Base-by-base conservation (phyloP, 2,329 filamentous ascomycete genomes). In the Monilinia fructicola region DNA sequence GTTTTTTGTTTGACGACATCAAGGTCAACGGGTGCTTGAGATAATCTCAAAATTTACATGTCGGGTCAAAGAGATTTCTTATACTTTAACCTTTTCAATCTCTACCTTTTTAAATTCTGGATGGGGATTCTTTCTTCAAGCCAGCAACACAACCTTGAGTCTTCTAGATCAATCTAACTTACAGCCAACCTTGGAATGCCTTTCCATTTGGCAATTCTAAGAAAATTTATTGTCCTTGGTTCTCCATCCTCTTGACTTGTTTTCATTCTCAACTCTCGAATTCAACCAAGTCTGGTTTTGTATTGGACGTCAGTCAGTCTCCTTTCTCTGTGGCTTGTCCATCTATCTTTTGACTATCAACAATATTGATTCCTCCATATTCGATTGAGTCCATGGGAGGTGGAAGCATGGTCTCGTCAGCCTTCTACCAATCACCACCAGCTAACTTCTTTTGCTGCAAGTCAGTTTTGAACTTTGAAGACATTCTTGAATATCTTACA, bases 221-320 rank as follows among this genome's bases (percentile, higher is more conserved):
- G 26, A 40, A 38, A 63, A 46, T 12, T 54, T 14, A 28, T 46
- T 31, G 21, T 28, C 16, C 38, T 60, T 35, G 21, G 26, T 11
- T 52, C 38, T 60, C 14, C 26, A 35, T 60, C 16, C 58, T 60
- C 23, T 31, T 50, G 28, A 48, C 21, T n/a, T 64, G 38, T 42
- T 40, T 40, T 50, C 23, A 38, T 56, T 10, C 16, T 64, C 23
- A 52, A 46, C 42, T 50, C 10, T 16, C 42, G 48, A 2, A 21
- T 55, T 14, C 50, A 55, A 55, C 58, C 62, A 23, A 46, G 35
- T 55, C 26, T 64, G 38, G 38, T 58, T 64, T 23, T 55, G 62
- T 53, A 40, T 64, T 21, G 9, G 26, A 35, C 23, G 56, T 40
- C 44, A 56, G 10, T 50, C 35, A 3, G 58, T 23, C 21, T 64